These are phyloP conservation scores for Haematococcus lacustris DNA, from an alignment of 139 green algal genomes.

Conservation along the genomic window DNA sequence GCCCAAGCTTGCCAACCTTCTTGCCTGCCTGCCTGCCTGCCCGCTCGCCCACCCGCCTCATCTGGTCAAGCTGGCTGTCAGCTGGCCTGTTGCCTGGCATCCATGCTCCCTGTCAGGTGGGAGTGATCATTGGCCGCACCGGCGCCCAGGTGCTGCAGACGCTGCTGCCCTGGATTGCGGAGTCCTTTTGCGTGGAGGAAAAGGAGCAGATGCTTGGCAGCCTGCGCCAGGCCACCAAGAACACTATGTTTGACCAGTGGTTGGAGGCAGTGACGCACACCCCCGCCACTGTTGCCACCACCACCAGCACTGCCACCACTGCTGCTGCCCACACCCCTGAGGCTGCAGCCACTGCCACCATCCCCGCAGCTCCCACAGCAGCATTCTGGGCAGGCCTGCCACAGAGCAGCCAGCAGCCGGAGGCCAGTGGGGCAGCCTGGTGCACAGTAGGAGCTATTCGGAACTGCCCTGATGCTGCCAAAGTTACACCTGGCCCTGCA, in stretches of 20 bases:
- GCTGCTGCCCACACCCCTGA: not conserved
- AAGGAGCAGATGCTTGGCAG: constrained; percentile 71
- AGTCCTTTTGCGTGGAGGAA: constrained; percentile 67
- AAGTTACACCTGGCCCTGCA: not conserved
- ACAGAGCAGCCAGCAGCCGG: not conserved
- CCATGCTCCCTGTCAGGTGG: too few species aligned
- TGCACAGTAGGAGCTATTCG: too few species aligned
- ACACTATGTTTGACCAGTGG: constrained; percentile 95
- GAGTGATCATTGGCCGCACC: constrained; percentile 82
- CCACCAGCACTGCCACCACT: not conserved
- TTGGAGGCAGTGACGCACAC: constrained; percentile 49
- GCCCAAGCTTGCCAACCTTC: too few species aligned
- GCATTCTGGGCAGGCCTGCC: too few species aligned
- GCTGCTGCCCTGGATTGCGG: constrained; percentile 91
- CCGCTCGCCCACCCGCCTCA: too few species aligned
- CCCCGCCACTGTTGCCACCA: not conserved
- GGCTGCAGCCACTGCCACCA: not conserved
- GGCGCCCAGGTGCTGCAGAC: constrained; percentile 90
- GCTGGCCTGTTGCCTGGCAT: too few species aligned
- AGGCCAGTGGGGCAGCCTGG: too few species aligned
- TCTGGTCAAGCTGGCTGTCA: too few species aligned
- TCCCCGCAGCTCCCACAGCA: too few species aligned
- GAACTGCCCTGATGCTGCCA: constrained; percentile 29
- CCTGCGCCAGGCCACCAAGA: constrained; percentile 68
- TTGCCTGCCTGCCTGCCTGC: too few species aligned